Conservation (phyloP, 129 eudicot genomes). For the Flaveria robusta region DNA sequence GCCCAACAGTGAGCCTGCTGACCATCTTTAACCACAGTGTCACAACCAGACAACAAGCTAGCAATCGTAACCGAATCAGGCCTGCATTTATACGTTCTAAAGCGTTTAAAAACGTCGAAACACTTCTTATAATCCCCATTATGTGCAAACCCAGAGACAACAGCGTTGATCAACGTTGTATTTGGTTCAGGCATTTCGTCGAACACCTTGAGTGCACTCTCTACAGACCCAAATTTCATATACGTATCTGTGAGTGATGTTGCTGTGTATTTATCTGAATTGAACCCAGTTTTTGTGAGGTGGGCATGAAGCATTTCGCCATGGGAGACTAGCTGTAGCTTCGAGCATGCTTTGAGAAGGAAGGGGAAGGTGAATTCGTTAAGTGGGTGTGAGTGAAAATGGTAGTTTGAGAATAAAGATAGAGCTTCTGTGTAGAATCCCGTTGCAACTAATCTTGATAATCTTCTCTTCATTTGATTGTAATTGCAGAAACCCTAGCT, state of each 20-base stretch:
- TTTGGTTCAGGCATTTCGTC: conserved; percentile 68
- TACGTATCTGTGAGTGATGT: conserved; percentile 58
- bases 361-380: conserved; percentile 63
- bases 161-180: conserved; percentile 38
- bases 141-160: conserved; percentile 53
- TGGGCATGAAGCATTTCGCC: conserved; percentile 74
- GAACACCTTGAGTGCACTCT: conserved; percentile 64
- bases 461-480: conserved; percentile 48
- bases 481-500: background rate
- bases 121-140: conserved; percentile 46
- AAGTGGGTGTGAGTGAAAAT: conserved; percentile 43
- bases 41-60: conserved; percentile 59
- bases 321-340: conserved; percentile 40
- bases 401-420: conserved; percentile 43
- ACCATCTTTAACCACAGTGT: conserved; percentile 37
- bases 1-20: conserved; percentile 72
- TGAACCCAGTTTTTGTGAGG: conserved; percentile 61
- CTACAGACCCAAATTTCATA: conserved; percentile 34
- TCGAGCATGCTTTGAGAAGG: conserved; percentile 72
- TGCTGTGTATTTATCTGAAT: conserved; percentile 44
- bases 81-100: conserved; percentile 35
- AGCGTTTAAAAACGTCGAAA: conserved; percentile 44
- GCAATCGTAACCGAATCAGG: conserved; percentile 70
- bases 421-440: conserved; percentile 71
- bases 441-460: conserved; percentile 46